Base-by-base conservation (phyloP, 805 yeast genomes). In the Candida odintsovae region DNA sequence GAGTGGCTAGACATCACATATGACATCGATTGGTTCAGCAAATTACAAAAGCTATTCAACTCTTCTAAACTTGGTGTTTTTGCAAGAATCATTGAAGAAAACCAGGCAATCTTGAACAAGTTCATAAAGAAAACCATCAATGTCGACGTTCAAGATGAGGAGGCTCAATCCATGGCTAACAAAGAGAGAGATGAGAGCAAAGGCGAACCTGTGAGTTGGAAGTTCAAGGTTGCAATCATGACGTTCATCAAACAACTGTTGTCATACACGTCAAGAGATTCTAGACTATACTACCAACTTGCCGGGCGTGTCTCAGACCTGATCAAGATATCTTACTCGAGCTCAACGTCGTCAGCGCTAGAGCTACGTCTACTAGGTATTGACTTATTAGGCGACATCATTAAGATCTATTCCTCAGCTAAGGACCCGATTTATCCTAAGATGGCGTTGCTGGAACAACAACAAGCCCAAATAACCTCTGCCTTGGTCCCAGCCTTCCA, bases 401-500 rank as follows among this genome's bases (percentile, higher is more conserved):
- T 94, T 26, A 73, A 70, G 9, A 66, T 76, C 1, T 85, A 78
- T 63, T 82, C 89, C 0, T 72, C 73, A 22, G 64, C 80, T 42
- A 75, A 70, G 11, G 96, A 86, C 59, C 89, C 92, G 0, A 75
- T 86, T 25, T 83, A 82, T 55, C 83, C 87, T 0, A 80, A 82
- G 3, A 76, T 77, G 15, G 77, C 92, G 0, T 72, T 90, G 10
- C 67, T 92, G 38, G 96, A 87, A 53, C 97, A 90, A 64, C 96
- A 86, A 58, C 97, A 94, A 57, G 98, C 98, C 0, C 97, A 89
- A 56, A 87, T 94, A 10, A 83, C 87, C 10, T 83, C 96, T 48
- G 95, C 98, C 0, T 71, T 92, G 46, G 77, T 89, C 42, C 96
- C 97, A 0, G 88, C 95, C 11, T 92, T 94, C 66, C 76, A 75